phyloP scores from a whole-genome alignment of 768 basidiomycete genomes.

The Lanmaoa rubissima region DNA sequence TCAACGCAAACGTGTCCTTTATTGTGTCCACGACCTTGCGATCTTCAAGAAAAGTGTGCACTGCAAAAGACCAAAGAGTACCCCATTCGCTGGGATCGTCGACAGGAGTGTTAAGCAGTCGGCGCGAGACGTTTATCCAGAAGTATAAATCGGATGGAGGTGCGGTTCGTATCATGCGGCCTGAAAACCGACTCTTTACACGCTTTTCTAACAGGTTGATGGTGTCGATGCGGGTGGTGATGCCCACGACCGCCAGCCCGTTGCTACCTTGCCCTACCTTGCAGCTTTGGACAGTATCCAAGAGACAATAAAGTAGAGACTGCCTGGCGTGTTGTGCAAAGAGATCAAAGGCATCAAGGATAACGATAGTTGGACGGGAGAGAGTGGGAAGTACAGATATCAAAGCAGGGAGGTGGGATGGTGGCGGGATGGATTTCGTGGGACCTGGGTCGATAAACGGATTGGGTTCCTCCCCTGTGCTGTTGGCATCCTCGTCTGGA shows the following conservation, averaged over 20 bases:
- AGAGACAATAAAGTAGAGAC: conserved; percentile 88
- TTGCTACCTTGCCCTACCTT: conserved; percentile 54
- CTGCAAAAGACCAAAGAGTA: conserved; percentile 51
- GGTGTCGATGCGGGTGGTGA: conserved; percentile 85
- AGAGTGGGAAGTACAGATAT: conserved; percentile 79
- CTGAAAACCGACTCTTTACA: conserved; percentile 96
- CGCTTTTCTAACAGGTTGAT: conserved; percentile 90
- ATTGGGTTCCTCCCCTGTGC: conserved; percentile 44
- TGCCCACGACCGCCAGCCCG: conserved; percentile 82
- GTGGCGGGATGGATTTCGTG: conserved; percentile 49
- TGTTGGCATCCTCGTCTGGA: conserved; percentile 27
- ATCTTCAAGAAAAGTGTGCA: conserved; percentile 59
- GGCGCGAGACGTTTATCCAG: conserved; percentile 52
- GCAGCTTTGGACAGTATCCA: conserved; percentile 92
- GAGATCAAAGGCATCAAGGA: conserved; percentile 91
- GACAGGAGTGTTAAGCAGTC: conserved; percentile 37
- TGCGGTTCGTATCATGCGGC: conserved; percentile 78
- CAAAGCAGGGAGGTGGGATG: conserved; percentile 69
- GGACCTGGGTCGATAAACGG: conserved; percentile 45
- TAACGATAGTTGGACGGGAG: conserved; percentile 71
- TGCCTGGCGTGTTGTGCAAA: conserved; percentile 93
- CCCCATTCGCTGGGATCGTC: conserved; percentile 52
- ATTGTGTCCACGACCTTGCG: conserved; percentile 43
- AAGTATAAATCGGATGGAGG: conserved; percentile 49
- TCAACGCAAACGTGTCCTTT: conserved; percentile 59